Percentiles rank a stretch among this genome's conserved stretches.
Conservation (phyloP, 805 yeast genomes). For the Cyberlindnera saturnus region DNA sequence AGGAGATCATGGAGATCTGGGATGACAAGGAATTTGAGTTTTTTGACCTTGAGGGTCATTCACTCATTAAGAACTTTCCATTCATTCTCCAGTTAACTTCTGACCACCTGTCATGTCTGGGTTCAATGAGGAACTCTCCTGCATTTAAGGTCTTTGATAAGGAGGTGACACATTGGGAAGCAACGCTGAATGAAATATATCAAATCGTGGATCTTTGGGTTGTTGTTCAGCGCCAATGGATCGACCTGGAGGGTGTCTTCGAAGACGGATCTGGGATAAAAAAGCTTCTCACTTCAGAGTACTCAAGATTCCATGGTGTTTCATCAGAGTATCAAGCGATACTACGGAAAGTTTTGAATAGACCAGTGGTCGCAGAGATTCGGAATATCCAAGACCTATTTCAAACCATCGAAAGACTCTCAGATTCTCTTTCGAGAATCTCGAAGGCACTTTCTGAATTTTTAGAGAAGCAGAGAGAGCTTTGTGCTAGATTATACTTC, state of each 20-base stretch:
- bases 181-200: conserved; percentile 43
- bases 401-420: conserved; percentile 39
- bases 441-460: conserved; percentile 67
- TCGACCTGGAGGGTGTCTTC: conserved; percentile 76
- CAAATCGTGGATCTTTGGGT: conserved; percentile 63
- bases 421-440: conserved; percentile 52
- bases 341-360: conserved; percentile 42
- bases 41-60: conserved; percentile 45
- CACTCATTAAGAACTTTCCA: conserved; percentile 67
- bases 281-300: conserved; percentile 62
- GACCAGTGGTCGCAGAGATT: conserved; percentile 50
- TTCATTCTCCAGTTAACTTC: conserved; percentile 48
- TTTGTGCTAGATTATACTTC: conserved; percentile 79
- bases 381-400: conserved; percentile 43
- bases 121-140: conserved; percentile 67
- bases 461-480: conserved; percentile 70
- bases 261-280: conserved; percentile 52
- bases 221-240: conserved; percentile 86
- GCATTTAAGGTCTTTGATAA: conserved; percentile 56
- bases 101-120: conserved; percentile 55
- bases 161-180: conserved; percentile 49
- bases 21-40: conserved; percentile 40
- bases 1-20: conserved; percentile 54
- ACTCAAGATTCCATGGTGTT: conserved; percentile 55
- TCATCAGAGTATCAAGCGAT: conserved; percentile 55